phyloP scores from a whole-genome alignment of 768 basidiomycete genomes.

The Termitomyces heimii region DNA sequence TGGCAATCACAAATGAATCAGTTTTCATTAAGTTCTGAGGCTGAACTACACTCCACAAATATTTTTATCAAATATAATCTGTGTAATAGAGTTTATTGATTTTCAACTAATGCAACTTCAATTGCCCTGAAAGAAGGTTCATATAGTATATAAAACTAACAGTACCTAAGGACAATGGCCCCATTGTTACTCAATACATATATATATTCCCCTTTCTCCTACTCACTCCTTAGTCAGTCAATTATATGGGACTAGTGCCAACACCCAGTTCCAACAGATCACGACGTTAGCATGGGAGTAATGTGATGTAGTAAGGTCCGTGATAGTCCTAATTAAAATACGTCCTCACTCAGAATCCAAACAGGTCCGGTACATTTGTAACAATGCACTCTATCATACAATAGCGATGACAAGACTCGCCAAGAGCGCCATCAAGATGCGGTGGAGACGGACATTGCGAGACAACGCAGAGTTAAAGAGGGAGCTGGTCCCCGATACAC shows the following conservation, averaged over 20 bases:
- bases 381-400: background rate
- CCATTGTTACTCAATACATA: too few relatives aligned
- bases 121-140: too few relatives aligned
- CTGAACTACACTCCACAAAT: too few relatives aligned
- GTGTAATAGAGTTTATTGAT: too few relatives aligned
- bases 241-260: background rate
- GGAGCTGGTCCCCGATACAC: background rate
- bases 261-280: background rate
- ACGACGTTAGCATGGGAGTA: background rate
- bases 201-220: too few relatives aligned
- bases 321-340: background rate
- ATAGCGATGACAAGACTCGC: background rate
- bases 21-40: too few relatives aligned
- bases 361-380: background rate
- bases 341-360: background rate
- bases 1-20: too few relatives aligned
- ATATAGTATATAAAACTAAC: too few relatives aligned
- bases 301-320: background rate
- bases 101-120: too few relatives aligned
- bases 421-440: background rate
- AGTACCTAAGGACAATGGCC: too few relatives aligned
- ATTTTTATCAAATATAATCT: too few relatives aligned
- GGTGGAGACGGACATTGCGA: background rate
- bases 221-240: too few relatives aligned
- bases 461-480: background rate